Base-by-base conservation (phyloP, 495 filamentous ascomycete species). In the Corynascus novoguineensis region DNA sequence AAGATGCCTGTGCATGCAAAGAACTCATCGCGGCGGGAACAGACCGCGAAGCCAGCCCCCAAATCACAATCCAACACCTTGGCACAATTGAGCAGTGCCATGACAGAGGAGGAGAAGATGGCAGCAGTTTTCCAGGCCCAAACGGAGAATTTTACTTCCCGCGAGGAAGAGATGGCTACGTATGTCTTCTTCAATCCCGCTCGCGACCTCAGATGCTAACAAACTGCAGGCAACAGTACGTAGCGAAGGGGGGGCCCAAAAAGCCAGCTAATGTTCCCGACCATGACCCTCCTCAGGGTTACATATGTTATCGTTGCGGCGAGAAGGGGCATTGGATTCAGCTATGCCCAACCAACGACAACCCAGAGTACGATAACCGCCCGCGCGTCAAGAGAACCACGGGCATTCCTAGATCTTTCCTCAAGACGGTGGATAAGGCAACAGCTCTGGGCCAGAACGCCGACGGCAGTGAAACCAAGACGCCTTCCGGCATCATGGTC, bases 291-390 rank as follows among this genome's bases (percentile, higher is more conserved):
- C 92, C 93, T 5, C 84, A 87, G 24, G 91, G 92, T 31, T 99
- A 99, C 69, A 82, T 96, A 55, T 99, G 93, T 72, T 96, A 97
- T 64, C 87, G 93, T n/a, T 99, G 93, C 72, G 87, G 90, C 55
- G 87, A 97, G 71, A 98, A 97, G 75, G 93, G 95, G 22, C 93
- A 99, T 70, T 97, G 92, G 91, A 99, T 99, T 53, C 90, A 97
- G 73, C 83, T 84, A 11, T 98, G 93, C 60, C 93, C 93, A 17
- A 99, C 93, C 15, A 99, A 99, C 68, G 88, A 95, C 68, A 92
- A 99, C 64, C 92, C 95, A 3, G 90, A 89, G 41, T 97, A 88
- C 65, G 92, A 97, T 71, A 88, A 89, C 58, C 86, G 87, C 28
- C 89, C 90, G 46, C 83, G 90, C 46, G 86, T 97, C 47, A 96